phyloP scores from a whole-genome alignment of 2,329 filamentous ascomycete species.

The Aspergillus sp. region DNA sequence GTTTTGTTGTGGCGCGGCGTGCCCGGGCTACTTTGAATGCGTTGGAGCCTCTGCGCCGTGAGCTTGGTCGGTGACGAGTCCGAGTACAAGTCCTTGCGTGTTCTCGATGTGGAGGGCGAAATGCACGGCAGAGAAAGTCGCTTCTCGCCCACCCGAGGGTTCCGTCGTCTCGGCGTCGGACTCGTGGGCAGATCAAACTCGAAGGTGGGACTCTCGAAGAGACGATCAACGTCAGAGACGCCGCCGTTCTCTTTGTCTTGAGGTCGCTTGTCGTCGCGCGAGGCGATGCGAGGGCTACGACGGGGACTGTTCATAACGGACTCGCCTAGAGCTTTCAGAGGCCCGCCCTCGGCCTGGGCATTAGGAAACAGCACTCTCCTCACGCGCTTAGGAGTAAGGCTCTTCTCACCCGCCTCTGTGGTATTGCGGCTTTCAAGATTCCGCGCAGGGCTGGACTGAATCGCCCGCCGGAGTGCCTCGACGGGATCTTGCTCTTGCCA shows the following conservation, averaged over 20 bases:
- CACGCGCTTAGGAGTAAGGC: constrained; percentile 56
- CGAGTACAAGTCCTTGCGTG: constrained; percentile 20
- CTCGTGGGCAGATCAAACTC: constrained; percentile 57
- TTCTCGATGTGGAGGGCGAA: constrained; percentile 31
- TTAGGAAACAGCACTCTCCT: constrained; percentile 45
- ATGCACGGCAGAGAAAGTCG: constrained; percentile 38
- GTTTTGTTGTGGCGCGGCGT: constrained; percentile 23
- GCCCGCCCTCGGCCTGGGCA: constrained; percentile 32
- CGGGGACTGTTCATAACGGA: constrained; percentile 50
- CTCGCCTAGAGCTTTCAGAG: constrained; percentile 37
- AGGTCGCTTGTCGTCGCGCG: constrained; percentile 37
- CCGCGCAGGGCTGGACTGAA: constrained; percentile 61
- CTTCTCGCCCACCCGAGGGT: constrained; percentile 47
- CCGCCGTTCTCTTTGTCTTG: constrained; percentile 60
- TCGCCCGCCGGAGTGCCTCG: constrained; percentile 52
- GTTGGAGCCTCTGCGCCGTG: constrained; percentile 34
- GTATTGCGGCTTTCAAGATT: constrained; percentile 46
- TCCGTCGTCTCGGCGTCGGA: constrained; percentile 52
- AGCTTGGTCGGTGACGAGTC: constrained; percentile 29
- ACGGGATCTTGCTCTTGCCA: constrained; percentile 41
- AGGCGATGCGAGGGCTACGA: constrained; percentile 38
- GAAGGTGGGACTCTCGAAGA: constrained; percentile 63
- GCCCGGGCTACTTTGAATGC: constrained; percentile 25
- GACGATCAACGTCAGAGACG: constrained; percentile 54
- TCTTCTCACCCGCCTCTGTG: constrained; percentile 45